Evolutionary conservation across 176 grass and related monocot genomes (phyloP), one percentile per base, ranked within the genome.

Genomic region (Oryza glaberrima): DNA sequence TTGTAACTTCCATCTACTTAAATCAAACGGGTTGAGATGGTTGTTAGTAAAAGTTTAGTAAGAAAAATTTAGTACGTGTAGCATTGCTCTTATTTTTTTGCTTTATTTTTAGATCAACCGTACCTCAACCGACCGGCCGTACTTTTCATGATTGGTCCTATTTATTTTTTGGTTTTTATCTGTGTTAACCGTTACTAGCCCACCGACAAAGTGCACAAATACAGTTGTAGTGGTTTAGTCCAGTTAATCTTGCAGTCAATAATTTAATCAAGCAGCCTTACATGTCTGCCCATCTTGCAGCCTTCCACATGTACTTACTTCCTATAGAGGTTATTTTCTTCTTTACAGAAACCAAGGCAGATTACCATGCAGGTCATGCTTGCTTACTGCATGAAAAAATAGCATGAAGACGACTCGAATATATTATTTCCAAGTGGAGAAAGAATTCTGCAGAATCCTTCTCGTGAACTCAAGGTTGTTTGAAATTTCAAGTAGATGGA

Each of bases 301-400:
- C 12, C 82, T 26, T 76, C 25, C 72, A 76, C 20, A 22, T 80
- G 81, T 48, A 72, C 22, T 23, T 10, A 26, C 43, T 49, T 83
- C 71, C 41, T 16, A 81, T 66, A 76, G 61, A 84, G 30, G 45
- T 12, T 84, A 48, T 82, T 25, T 25, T 51, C 41, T 54, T 34
- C 9, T 83, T 72, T 78, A 16, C 69, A 69, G n/a, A 73, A 32
- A 75, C 68, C 88, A 64, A 79, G 69, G 79, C 12, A 82, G 72
- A 16, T 51, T 22, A 43, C 67, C 73, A 72, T 11, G 58, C 58
- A 63, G 58, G 6, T 23, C 58, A 23, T 69, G 72, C 56, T 68
- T 75, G 38, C 26, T 86, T 75, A n/a, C 79, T 47, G 48, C 47
- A 40, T 47, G 19, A 82, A 82, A 81, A 81, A 68, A 28, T 82